Base-by-base conservation (phyloP, 164 flowering plant genomes). In the Liriodendron chinense region DNA sequence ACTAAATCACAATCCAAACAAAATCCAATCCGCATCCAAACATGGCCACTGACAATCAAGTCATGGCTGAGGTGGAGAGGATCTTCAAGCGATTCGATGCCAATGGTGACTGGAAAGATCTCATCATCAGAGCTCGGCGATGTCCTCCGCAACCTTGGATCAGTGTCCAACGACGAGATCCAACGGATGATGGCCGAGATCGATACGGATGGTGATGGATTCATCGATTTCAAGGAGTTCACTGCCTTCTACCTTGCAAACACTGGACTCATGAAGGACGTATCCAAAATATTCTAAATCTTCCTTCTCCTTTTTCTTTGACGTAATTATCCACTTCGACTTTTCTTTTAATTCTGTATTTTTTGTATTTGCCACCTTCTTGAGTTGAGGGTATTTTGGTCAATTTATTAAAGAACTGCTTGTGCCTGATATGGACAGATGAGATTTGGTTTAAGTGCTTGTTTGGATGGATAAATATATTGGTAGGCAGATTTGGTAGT, bases 121-220 rank as follows among this genome's bases (percentile, higher is more conserved):
- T 82, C 84, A 10, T 67, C 34, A 7, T 22, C 75, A 7, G 82
- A 82, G 78, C 71, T 82, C 20, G 79, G 62, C 0, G 75, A 75
- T 1, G 73, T 65, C 9, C 56, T 82, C 12, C 65, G 65, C 13
- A 53, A 25, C 16, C 78, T 82, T 14, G 82, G 80, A 34, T 62
- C 61, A 16, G 68, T 57, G 10, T 48, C 78, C 3, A 12, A 65
- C 0, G 82, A 78, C 1, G 82, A 80, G 56, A 47, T 77, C 57
- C 71, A 62, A 64, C 67, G 68, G 6, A 57, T 68, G 71, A 79
- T 80, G 78, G 71, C 26, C 3, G 82, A 77, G 78, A 78, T 78
- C 23, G 84, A 82, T 65, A 74, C 49, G 23, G 82, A 82, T 53
- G 80, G 82, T 3, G 84, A 82, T 23, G 84, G 84, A 43, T 82